Base-by-base conservation (phyloP, 2,329 filamentous ascomycete species). In the Remersonia thermophila region DNA sequence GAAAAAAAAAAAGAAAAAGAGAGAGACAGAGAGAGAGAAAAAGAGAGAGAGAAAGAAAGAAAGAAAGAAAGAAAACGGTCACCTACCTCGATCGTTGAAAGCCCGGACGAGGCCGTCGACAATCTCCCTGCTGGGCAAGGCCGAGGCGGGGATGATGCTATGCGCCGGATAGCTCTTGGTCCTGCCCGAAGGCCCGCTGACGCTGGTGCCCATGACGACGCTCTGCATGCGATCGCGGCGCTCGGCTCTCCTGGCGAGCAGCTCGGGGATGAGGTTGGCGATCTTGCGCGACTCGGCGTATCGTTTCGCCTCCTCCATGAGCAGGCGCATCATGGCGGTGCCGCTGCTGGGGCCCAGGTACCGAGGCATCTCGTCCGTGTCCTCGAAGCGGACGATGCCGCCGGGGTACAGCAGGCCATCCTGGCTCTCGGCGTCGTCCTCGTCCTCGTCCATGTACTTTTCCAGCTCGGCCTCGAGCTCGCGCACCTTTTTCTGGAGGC, bases 231-330 rank as follows among this genome's bases (percentile, higher is more conserved):
- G 81, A 67, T 54, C 76, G 63, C 50, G 62, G 18, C 62, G 63
- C 30, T 65, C 62, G 32, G 64, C 57, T 36, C 65, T 74, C 61
- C 61, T 77, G 53, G 57, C 75, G 57, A 61, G 76, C 54, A 71
- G 63, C 37, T 87, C 81, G 3, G 87, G 84, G 23, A 95, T 83
- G 33, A 96, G 77, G 48, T 95, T 86, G 39, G 85, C 86, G 55
- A 96, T 95, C 46, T 80, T 85, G 57, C 86, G 83, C 4, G 85
- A 81, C 51, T 91, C 82, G 17, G 86, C 93, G 52, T 89, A 93
- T 44, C 86, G 80, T 61, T 94, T 96, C 36, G 89, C 89, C 58
- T 94, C 77, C 56, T 95, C 87, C 82, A 98, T 95, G 9, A 98
- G 79, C 47, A 96, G 69, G 20, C 89, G 77, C 10, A 87, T 93